Conservation (phyloP, 306 rosid genomes). For the Amphicarpaea edgeworthii region DNA sequence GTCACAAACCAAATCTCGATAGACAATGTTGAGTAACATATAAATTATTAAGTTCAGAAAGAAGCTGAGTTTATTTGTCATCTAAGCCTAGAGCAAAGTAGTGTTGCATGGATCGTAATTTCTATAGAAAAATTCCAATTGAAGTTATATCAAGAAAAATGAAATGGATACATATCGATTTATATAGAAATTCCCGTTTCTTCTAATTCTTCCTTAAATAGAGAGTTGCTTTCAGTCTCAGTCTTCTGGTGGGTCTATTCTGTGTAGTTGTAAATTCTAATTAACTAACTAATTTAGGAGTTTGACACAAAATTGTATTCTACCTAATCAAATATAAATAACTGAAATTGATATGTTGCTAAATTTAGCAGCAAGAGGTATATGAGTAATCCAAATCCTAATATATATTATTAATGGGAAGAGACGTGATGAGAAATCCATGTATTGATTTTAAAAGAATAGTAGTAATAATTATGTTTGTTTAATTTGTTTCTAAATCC, state of each 20-base stretch:
- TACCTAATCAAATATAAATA: conserved; percentile 9
- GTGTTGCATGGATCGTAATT: no score
- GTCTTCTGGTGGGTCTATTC: not conserved
- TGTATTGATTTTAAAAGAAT: not conserved
- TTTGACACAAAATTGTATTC: conserved; percentile 23
- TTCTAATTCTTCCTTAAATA: not conserved
- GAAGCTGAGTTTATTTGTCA: no score
- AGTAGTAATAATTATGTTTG: conserved; percentile 4
- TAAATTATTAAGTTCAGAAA: no score
- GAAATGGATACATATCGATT: not conserved
- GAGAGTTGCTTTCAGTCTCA: not conserved
- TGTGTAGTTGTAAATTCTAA: conserved; percentile 11
- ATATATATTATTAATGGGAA: not conserved
- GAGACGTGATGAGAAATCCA: not conserved
- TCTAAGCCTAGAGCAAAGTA: no score
- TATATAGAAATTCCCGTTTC: no score
- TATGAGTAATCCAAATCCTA: not conserved
- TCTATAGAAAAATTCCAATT: not conserved
- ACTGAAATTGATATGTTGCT: conserved; percentile 16
- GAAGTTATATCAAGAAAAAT: not conserved
- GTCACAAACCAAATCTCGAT: no score
- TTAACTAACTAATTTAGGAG: conserved; percentile 11
- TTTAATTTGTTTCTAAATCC: conserved; percentile 3
- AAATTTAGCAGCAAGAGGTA: conserved; percentile 13
- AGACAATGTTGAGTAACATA: no score